Evolutionary conservation across 768 basidiomycete genomes (phyloP).

Genomic region (Tylopilus cervinicoccineus): DNA sequence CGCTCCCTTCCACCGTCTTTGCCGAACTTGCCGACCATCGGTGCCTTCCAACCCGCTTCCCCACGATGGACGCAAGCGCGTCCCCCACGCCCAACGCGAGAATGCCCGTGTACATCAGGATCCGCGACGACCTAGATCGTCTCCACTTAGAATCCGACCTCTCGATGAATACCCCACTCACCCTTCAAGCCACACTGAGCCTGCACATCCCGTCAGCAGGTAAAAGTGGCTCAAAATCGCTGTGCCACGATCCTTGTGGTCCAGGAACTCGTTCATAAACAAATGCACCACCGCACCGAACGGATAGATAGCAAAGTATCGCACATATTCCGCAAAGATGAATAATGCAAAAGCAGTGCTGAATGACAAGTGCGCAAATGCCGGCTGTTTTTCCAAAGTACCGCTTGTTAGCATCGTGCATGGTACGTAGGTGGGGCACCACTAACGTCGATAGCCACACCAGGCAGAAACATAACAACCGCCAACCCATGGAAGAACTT

Average conservation of each 20-base stretch:
- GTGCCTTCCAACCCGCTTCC: conserved; percentile 74
- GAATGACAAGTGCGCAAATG: conserved; percentile 93
- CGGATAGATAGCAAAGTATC: conserved; percentile 97
- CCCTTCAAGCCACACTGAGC: conserved; percentile 94
- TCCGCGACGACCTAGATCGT: conserved; percentile 39
- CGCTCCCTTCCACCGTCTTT: conserved; percentile 91
- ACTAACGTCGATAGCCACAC: conserved; percentile 87
- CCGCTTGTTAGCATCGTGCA: conserved; percentile 13
- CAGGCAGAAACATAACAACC: conserved; percentile 95
- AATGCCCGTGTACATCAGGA: conserved; percentile 78
- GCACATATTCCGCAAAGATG: conserved; percentile 94
- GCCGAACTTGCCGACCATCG: conserved; percentile 81
- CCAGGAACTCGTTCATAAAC: conserved; percentile 97
- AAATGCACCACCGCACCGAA: conserved; percentile 90
- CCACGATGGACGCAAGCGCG: conserved; percentile 90
- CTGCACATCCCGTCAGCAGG: conserved; percentile 91
- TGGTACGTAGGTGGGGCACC: conserved; percentile 4
- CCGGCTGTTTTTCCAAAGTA: conserved; percentile 59
- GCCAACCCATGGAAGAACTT: conserved; percentile 98
- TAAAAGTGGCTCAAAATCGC: conserved; percentile 98
- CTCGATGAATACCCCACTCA: conserved; percentile 36
- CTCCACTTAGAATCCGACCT: conserved; percentile 3
- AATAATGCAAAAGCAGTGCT: conserved; percentile 93
- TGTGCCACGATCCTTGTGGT: conserved; percentile 91
- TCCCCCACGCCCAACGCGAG: conserved; percentile 91